Evolutionary conservation across 768 basidiomycete genomes (phyloP).

Genomic region (Podaxis mareebaensis): DNA sequence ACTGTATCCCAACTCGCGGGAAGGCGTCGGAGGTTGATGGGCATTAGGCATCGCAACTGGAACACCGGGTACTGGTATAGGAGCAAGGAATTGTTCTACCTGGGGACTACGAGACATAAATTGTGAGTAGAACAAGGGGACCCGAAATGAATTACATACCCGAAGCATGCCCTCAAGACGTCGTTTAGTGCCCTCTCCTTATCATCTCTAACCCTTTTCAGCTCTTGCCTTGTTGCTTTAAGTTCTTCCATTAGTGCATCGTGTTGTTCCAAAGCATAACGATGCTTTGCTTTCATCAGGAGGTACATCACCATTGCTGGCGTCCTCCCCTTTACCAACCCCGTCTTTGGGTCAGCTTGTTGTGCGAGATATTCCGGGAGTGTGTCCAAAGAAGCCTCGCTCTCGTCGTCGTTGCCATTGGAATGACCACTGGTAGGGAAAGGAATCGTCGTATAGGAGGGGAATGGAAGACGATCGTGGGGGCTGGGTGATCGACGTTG

Average conservation of each 20-base stretch:
- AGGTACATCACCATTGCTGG: conserved; percentile 71
- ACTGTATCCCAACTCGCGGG: conserved; percentile 9
- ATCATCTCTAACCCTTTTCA: conserved; percentile 50
- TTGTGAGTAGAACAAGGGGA: neutral
- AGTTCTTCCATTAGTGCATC: conserved; percentile 67
- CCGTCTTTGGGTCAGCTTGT: conserved; percentile 56
- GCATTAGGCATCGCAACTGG: neutral
- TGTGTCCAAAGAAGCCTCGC: conserved; percentile 33
- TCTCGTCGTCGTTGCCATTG: conserved; percentile 33
- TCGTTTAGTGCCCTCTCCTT: conserved; percentile 66
- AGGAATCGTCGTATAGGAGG: conserved; percentile 11
- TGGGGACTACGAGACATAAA: neutral
- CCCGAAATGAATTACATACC: conserved; percentile 23
- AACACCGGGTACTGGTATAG: neutral
- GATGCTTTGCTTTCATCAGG: conserved; percentile 75
- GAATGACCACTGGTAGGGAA: conserved; percentile 8
- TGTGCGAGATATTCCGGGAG: conserved; percentile 54
- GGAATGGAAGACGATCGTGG: conserved; percentile 4
- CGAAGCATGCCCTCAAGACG: conserved; percentile 30
- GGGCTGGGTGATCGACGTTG: conserved; percentile 12
- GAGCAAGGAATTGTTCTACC: conserved; percentile 9
- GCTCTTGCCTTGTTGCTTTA: conserved; percentile 50
- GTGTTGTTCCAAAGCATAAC: conserved; percentile 68
- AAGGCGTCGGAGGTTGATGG: neutral
- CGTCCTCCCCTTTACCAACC: conserved; percentile 68